A percentile compares a stretch with the other conserved stretches of the same genome.
Conservation (phyloP, 2,329 filamentous ascomycete species). For the Penicillium sp. region DNA sequence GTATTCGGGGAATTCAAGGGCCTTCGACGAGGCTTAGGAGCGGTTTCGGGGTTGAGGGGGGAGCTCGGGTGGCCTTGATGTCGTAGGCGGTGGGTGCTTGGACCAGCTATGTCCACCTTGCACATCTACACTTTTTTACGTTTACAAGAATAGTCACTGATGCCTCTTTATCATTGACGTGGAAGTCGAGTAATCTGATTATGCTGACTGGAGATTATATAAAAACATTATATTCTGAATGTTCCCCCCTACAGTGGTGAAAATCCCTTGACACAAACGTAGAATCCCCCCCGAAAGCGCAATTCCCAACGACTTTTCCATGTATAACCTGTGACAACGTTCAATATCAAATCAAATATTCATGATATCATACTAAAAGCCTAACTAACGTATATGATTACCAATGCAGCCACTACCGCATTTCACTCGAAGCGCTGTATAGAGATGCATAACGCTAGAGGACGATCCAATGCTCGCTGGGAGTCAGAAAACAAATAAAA, state of each 20-base stretch:
- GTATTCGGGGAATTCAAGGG: background rate
- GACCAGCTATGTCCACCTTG: conserved; percentile 5
- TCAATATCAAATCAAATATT: background rate
- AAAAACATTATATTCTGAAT: background rate
- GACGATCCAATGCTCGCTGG: conserved; percentile 20
- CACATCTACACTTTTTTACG: background rate
- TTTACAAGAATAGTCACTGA: background rate
- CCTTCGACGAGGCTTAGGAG: conserved; percentile 16
- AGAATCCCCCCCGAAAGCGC: background rate
- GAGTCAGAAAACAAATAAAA: conserved; percentile 1
- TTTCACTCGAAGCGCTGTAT: conserved; percentile 8
- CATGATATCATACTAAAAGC: background rate
- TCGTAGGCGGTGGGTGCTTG: conserved; percentile 29
- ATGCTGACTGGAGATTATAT: background rate
- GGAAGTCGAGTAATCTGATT: background rate
- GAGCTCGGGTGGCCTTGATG: conserved; percentile 24
- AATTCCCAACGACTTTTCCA: background rate
- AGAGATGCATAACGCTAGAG: conserved; percentile 19
- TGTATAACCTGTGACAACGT: background rate
- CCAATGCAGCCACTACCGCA: conserved; percentile 6
- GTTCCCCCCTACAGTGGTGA: background rate
- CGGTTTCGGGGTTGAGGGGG: conserved; percentile 10
- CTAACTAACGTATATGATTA: background rate
- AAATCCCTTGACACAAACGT: background rate
- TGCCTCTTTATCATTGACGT: background rate